Base-by-base conservation (phyloP, 345 rosid species). In the Lepidium didymum region DNA sequence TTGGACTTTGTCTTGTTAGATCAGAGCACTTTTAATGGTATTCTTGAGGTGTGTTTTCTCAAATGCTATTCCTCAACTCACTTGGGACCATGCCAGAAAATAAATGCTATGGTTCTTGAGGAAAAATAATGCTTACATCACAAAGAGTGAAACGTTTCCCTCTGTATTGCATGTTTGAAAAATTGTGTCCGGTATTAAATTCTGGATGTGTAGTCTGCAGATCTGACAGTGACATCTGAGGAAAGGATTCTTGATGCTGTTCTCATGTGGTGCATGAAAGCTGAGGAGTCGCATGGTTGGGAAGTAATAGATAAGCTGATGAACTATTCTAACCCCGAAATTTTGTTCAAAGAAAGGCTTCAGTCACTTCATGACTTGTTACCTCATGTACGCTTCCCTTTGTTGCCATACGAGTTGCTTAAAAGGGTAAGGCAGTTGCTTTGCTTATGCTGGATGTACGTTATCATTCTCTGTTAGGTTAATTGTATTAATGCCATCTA, bases 161-260 rank as follows among this genome's bases (percentile, higher is more conserved):
- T 14, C 41, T 16, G 6, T 37, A 38, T 12, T 12, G 29, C 59
- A 15, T 55, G 42, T 53, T 1, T 23, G 5, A 51, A 15, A 8
- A 31, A 5, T 14, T 42, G 13, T 4, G 11, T 6, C 56, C 41
- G 67, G 56, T 54, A 45, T 29, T 52, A 52, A 58, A 49, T 45
- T 14, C 18, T 81, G 57, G 69, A 64, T 68, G 78, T 77, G 83
- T 96, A 89, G 96, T 96, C 86, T 78, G 88, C 84, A 62, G 96
- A 91, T 76, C 78, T 94, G 67, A 91, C 96, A 1, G 96, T 91
- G 73, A 94, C 93, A 64, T 87, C 96, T 8, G 96, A 94, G 74
- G 99, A 91, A 73, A 86, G 85, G 79, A 84, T 91, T 80, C 87
- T 94, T 45, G 78, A 85, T 83, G 93, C 96, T 75, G 87, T 91